Conservation (phyloP, 176 grass and related monocot species). For the Otatea glauca region DNA sequence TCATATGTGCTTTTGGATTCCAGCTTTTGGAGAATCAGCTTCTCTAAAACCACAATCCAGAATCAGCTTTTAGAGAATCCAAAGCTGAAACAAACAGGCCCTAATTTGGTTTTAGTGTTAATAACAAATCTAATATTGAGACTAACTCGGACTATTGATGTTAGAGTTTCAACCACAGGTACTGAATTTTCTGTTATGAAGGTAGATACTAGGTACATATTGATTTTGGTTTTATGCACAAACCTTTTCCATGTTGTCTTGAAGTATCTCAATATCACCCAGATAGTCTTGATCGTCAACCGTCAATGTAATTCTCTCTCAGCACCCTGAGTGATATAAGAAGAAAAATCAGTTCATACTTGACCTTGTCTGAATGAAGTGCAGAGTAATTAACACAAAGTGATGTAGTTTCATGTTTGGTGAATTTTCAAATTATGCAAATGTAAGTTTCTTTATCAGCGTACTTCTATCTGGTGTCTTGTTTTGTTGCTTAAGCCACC, state of each 20-base stretch:
- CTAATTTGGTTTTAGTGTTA: no score
- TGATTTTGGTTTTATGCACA: background rate
- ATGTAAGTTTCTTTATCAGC: background rate
- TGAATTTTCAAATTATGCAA: background rate
- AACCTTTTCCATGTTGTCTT: slow-evolving; percentile 56
- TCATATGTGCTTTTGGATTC: no score
- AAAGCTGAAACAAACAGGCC: no score
- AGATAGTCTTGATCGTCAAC: slow-evolving; percentile 62
- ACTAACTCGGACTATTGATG: no score
- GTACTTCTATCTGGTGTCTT: background rate
- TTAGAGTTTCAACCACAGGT: background rate
- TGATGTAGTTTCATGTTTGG: background rate
- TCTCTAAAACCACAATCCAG: no score
- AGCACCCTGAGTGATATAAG: slow-evolving; percentile 40
- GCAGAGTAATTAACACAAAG: background rate
- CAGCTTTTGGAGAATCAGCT: no score
- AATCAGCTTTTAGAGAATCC: no score
- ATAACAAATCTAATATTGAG: no score
- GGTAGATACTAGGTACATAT: background rate
- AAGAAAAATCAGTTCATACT: background rate
- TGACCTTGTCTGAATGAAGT: background rate
- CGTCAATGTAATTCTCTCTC: slow-evolving; percentile 44
- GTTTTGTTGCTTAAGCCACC: background rate
- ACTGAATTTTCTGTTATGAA: background rate
- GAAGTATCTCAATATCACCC: slow-evolving; percentile 49